These are phyloP conservation scores for Dothidotthia symphoricarpi DNA, from an alignment of 2,329 filamentous ascomycete species.

Conservation along the genomic window DNA sequence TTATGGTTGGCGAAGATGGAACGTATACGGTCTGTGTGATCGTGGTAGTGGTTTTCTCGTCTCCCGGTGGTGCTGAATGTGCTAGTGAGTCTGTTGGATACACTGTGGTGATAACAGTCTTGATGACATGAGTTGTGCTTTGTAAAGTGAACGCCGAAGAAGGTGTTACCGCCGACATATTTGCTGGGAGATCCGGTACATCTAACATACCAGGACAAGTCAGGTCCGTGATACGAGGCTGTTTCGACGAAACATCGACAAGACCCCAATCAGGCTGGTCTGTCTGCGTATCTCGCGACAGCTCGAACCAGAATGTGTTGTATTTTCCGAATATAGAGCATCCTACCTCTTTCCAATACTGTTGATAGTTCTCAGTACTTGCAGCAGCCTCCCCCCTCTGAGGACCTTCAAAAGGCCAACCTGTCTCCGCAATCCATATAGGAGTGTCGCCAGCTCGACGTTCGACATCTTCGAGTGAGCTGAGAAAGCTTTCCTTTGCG, in stretches of 20 bases:
- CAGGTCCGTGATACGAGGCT: constrained; percentile 21
- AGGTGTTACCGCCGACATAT: no score
- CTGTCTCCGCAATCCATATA: constrained; percentile 40
- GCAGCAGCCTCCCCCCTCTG: constrained; percentile 13
- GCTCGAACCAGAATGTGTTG: constrained; percentile 37
- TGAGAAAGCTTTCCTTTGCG: constrained; percentile 40
- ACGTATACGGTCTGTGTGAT: no score
- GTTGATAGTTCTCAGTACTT: constrained; percentile 22
- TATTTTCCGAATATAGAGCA: constrained; percentile 32
- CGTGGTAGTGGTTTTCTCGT: no score
- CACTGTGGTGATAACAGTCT: no score
- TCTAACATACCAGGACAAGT: constrained; percentile 8
- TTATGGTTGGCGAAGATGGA: no score
- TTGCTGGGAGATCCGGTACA: no score
- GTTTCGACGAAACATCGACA: constrained; percentile 14
- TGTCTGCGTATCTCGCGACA: constrained; percentile 23
- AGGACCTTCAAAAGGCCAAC: constrained; percentile 29
- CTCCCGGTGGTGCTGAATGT: no score
- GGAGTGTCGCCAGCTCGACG: constrained; percentile 19
- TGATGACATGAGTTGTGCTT: no score
- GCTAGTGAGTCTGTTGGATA: no score
- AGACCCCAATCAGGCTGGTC: constrained; percentile 29
- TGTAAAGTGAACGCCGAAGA: no score
- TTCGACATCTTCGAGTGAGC: constrained; percentile 20
- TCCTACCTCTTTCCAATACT: constrained; percentile 32